phyloP scores from a whole-genome alignment of 768 basidiomycete genomes.

The Leccinum sublutescens region DNA sequence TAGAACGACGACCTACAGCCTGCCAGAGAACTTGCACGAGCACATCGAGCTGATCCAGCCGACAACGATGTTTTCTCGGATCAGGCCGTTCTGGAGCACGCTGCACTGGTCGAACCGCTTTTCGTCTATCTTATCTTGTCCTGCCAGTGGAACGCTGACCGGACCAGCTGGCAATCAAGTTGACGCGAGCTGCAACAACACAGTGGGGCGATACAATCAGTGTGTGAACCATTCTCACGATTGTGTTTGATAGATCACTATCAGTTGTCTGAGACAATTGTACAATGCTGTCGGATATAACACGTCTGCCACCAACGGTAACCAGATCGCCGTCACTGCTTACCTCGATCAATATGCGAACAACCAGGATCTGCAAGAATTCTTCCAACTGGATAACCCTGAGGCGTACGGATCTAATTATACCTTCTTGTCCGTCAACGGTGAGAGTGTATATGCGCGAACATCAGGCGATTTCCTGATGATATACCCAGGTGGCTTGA shows the following conservation, averaged over 20 bases:
- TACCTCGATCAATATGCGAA: constrained; percentile 57
- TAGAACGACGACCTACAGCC: constrained; percentile 65
- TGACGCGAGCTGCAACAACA: constrained; percentile 47
- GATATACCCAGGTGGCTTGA: constrained; percentile 48
- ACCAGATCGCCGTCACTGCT: constrained; percentile 54
- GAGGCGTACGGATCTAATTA: constrained; percentile 52
- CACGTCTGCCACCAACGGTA: constrained; percentile 42
- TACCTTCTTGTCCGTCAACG: constrained; percentile 53
- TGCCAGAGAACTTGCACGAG: constrained; percentile 55
- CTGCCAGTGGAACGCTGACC: constrained; percentile 18
- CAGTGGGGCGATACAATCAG: constrained; percentile 12
- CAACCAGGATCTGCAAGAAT: constrained; percentile 47
- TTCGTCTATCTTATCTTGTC: neutral
- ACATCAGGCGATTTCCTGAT: constrained; percentile 7
- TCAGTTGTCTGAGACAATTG: constrained; percentile 51
- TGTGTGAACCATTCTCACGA: neutral
- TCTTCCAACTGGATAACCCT: constrained; percentile 49
- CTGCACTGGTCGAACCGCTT: constrained; percentile 31
- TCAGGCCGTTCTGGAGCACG: constrained; percentile 42
- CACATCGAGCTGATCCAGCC: constrained; percentile 72
- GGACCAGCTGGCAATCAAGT: constrained; percentile 38
- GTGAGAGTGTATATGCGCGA: constrained; percentile 31
- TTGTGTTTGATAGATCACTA: constrained; percentile 38
- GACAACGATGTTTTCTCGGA: constrained; percentile 62
- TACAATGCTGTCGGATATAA: constrained; percentile 52